Evolutionary conservation across 768 basidiomycete genomes (phyloP).

Genomic region (Holtermannia corniformis): DNA sequence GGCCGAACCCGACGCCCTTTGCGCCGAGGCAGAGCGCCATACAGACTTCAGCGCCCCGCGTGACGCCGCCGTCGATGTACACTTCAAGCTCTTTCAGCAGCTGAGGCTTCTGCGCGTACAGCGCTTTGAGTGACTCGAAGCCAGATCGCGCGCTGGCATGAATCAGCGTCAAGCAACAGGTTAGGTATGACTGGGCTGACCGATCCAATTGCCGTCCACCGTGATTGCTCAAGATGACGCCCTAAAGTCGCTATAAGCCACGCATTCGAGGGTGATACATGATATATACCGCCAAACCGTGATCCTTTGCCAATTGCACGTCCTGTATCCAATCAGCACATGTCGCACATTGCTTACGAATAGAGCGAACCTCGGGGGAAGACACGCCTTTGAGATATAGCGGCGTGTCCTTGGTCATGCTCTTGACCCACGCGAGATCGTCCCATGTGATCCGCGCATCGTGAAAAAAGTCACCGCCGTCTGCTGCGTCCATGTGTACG

Average conservation of each 20-base stretch:
- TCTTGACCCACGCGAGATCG: slow-evolving; percentile 33
- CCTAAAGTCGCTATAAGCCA: too few species aligned
- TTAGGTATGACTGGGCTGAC: slow-evolving; percentile 14
- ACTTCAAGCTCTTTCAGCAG: slow-evolving; percentile 46
- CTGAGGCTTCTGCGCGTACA: slow-evolving; percentile 33
- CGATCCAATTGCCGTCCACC: slow-evolving; percentile 52
- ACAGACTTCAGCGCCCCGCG: slow-evolving; percentile 74
- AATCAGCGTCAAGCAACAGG: neutral
- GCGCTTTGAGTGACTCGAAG: slow-evolving; percentile 46
- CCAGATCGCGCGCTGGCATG: slow-evolving; percentile 33
- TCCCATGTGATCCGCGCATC: slow-evolving; percentile 39
- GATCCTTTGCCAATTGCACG: slow-evolving; percentile 73
- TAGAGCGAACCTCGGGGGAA: slow-evolving; percentile 42
- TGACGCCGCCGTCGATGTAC: slow-evolving; percentile 76
- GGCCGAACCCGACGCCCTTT: slow-evolving; percentile 40
- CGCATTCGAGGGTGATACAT: slow-evolving; percentile 28
- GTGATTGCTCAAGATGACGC: slow-evolving; percentile 77
- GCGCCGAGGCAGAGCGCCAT: slow-evolving; percentile 68
- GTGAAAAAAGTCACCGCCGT: slow-evolving; percentile 14
- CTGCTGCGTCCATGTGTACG: slow-evolving; percentile 24
- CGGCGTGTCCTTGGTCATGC: slow-evolving; percentile 43
- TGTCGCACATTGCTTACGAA: neutral
- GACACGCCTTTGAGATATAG: slow-evolving; percentile 48
- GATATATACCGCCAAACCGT: slow-evolving; percentile 52
- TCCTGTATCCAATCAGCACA: slow-evolving; percentile 46